These are phyloP conservation scores for Nidularia sp. DNA, from an alignment of 768 basidiomycete species.

Conservation along the genomic window DNA sequence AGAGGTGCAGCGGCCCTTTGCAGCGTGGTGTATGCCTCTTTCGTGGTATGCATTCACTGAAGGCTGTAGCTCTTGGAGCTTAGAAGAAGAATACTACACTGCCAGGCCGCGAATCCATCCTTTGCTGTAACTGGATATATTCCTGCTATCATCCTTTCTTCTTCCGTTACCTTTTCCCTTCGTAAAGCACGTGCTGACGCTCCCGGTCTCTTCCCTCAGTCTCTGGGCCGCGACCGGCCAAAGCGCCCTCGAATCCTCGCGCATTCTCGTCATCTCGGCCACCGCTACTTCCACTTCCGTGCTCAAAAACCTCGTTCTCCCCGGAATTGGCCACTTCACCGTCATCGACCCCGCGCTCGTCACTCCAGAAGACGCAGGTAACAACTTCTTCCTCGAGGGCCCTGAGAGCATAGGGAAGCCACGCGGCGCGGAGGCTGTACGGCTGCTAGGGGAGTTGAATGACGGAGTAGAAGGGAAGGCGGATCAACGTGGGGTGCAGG, in stretches of 20 bases:
- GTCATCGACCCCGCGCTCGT: conserved; percentile 69
- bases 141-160: no score
- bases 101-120: no score
- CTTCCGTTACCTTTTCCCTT: background rate
- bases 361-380: conserved; percentile 77
- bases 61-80: no score
- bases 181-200: background rate
- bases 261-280: conserved; percentile 76
- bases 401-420: conserved; percentile 72
- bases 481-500: conserved; percentile 49
- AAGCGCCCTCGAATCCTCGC: conserved; percentile 77
- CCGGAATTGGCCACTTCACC: conserved; percentile 94
- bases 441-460: conserved; percentile 81
- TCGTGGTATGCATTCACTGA: no score
- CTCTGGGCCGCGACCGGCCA: conserved; percentile 96
- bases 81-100: no score
- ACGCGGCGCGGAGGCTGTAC: conserved; percentile 76
- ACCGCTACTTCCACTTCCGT: conserved; percentile 84
- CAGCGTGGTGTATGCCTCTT: no score
- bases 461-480: conserved; percentile 74
- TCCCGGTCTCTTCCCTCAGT: conserved; percentile 26
- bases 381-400: conserved; percentile 93
- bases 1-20: no score
- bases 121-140: no score
- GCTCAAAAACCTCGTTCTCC: conserved; percentile 95